Conservation (phyloP, 1,139 yeast species). For the Candida tropicalis region DNA sequence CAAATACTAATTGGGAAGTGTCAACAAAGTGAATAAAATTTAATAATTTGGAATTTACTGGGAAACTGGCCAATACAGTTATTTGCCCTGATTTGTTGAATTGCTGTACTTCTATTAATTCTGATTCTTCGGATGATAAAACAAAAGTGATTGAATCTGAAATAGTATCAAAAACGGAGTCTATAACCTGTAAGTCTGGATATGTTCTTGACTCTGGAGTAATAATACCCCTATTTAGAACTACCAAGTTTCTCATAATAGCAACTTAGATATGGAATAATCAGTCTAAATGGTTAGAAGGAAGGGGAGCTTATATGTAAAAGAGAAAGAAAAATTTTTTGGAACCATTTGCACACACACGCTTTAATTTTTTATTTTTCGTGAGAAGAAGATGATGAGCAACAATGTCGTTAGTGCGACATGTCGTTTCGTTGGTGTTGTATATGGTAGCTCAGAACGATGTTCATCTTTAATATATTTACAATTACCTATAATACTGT, state of each 20-base stretch:
- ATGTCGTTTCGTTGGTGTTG: not conserved
- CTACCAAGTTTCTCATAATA: slow-evolving; percentile 60
- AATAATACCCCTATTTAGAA: slow-evolving; percentile 58
- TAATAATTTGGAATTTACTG: slow-evolving; percentile 35
- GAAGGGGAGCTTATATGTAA: no score
- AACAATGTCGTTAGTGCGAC: slow-evolving; percentile 1
- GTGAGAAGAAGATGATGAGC: no score
- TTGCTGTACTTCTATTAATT: slow-evolving; percentile 52
- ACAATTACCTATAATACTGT: no score
- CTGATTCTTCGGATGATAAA: slow-evolving; percentile 61
- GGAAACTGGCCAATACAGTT: slow-evolving; percentile 58
- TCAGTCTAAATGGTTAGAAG: no score
- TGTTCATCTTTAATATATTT: no score
- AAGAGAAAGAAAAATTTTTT: not conserved
- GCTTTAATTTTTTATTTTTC: slow-evolving; percentile 2
- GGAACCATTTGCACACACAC: not conserved
- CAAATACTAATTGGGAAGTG: slow-evolving; percentile 58
- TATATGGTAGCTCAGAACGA: slow-evolving; percentile 2
- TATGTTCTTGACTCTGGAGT: slow-evolving; percentile 50
- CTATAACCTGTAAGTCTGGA: slow-evolving; percentile 63
- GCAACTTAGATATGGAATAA: no score
- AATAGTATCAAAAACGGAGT: slow-evolving; percentile 73
- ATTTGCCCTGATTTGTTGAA: slow-evolving; percentile 61
- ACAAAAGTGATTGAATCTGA: slow-evolving; percentile 74
- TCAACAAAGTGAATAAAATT: slow-evolving; percentile 71